Conservation (phyloP, 1,139 yeast genomes). For the Zhuliangozyma blackwelliae region DNA sequence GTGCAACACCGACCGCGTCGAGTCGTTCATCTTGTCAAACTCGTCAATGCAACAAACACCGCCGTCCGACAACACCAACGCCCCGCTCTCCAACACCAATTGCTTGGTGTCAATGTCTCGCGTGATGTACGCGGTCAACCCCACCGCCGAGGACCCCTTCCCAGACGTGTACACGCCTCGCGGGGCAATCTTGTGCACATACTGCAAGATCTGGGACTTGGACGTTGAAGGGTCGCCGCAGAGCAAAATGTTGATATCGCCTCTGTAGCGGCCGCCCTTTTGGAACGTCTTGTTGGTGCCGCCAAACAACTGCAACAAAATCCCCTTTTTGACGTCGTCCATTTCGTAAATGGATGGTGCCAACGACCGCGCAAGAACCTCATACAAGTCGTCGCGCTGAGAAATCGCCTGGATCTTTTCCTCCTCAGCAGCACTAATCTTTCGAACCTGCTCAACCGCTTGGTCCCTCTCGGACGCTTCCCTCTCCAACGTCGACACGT, state of each 20-base stretch:
- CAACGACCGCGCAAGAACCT: constrained; percentile 80
- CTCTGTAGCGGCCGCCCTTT: constrained; percentile 94
- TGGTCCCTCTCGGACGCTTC: constrained; percentile 49
- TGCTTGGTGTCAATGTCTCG: constrained; percentile 92
- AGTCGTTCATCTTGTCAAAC: constrained; percentile 94
- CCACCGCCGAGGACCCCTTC: constrained; percentile 98
- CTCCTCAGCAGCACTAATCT: constrained; percentile 65
- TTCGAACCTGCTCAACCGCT: constrained; percentile 74
- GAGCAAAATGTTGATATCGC: constrained; percentile 83
- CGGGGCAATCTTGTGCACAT: constrained; percentile 96
- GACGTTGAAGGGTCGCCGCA: constrained; percentile 99
- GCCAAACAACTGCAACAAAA: constrained; percentile 86
- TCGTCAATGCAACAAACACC: constrained; percentile 99
- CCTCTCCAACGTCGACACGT: constrained; percentile 58
- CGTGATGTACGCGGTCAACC: constrained; percentile 94
- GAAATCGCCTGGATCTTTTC: constrained; percentile 58
- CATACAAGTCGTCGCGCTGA: constrained; percentile 74
- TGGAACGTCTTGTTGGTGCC: constrained; percentile 87
- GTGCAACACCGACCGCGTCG: constrained; percentile 91
- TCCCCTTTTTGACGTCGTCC: constrained; percentile 96
- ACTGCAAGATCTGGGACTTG: constrained; percentile 87
- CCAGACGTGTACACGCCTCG: constrained; percentile 98
- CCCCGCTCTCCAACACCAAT: constrained; percentile 92
- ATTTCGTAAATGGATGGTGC: constrained; percentile 96
- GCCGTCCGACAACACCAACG: constrained; percentile 93